Percentiles rank a stretch among this genome's conserved stretches.
phyloP scores from a whole-genome alignment of 2,329 filamentous ascomycete genomes.

The Fusarium coicis region DNA sequence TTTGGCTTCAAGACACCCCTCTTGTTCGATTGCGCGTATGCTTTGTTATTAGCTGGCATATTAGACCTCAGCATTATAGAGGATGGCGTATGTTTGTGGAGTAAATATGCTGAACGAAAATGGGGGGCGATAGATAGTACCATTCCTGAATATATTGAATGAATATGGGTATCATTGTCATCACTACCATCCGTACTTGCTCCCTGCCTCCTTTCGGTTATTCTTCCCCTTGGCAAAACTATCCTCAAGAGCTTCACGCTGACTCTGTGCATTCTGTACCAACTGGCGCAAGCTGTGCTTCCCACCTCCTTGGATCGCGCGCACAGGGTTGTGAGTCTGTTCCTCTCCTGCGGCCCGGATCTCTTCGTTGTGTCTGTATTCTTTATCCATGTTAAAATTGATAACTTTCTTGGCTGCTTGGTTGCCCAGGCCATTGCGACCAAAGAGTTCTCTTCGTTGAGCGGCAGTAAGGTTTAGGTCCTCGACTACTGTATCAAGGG shows the following conservation, averaged over 20 bases:
- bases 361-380: constrained; percentile 87
- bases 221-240: constrained; percentile 85
- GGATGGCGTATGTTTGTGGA: constrained; percentile 6
- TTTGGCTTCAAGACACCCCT: constrained; percentile 21
- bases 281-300: constrained; percentile 92
- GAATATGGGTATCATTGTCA: constrained; percentile 44
- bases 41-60: constrained; percentile 9
- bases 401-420: constrained; percentile 68
- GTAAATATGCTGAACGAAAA: constrained; percentile 1
- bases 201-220: constrained; percentile 84
- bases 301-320: constrained; percentile 77
- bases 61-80: constrained; percentile 21
- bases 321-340: constrained; percentile 83
- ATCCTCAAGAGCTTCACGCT: constrained; percentile 90
- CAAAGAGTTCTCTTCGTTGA: constrained; percentile 86
- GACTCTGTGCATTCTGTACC: constrained; percentile 82
- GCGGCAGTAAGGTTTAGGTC: constrained; percentile 83
- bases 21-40: constrained; percentile 8
- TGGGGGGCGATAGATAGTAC: constrained; percentile 1
- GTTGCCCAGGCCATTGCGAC: constrained; percentile 64
- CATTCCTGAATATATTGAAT: constrained; percentile 19
- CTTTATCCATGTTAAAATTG: constrained; percentile 88
- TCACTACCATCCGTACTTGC: constrained; percentile 80
- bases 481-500: constrained; percentile 76
- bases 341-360: constrained; percentile 76